Evolutionary conservation across 768 basidiomycete species (phyloP).

Genomic region (Serpula lacrymans): DNA sequence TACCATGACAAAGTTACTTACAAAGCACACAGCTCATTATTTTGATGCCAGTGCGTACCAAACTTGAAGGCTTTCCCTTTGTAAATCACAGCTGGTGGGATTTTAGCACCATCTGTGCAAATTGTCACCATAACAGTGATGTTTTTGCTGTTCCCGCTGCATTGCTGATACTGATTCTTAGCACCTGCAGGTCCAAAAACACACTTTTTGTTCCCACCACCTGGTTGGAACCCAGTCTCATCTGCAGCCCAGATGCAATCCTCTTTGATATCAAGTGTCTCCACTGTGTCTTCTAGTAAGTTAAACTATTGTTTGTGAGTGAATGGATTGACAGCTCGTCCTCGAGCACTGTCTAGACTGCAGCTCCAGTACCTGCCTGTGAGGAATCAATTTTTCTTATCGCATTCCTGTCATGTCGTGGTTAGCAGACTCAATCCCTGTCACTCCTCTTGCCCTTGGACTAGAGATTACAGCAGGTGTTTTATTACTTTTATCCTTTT

Average conservation of each 20-base stretch:
- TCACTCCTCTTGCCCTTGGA: too few relatives aligned
- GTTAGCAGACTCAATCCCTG: too few relatives aligned
- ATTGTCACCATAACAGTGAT: conserved; percentile 21
- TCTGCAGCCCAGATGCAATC: conserved; percentile 16
- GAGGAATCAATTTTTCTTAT: too few relatives aligned
- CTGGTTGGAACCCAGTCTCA: conserved; percentile 13
- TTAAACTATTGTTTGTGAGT: conserved; percentile 5
- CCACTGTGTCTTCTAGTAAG: conserved; percentile 24
- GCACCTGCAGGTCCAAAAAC: conserved; percentile 7
- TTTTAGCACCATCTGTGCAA: conserved; percentile 18
- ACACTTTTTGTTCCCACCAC: not conserved
- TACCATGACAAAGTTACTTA: conserved; percentile 7
- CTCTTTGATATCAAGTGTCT: not conserved
- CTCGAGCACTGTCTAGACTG: conserved; percentile 1
- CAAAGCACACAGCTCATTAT: conserved; percentile 14
- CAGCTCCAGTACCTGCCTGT: not conserved
- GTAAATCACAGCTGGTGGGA: conserved; percentile 14
- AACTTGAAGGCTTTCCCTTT: conserved; percentile 16
- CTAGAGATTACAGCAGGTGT: too few relatives aligned
- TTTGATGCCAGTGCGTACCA: conserved; percentile 18
- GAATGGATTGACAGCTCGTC: conserved; percentile 4
- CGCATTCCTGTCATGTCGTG: too few relatives aligned
- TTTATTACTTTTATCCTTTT: too few relatives aligned
- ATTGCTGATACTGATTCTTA: conserved; percentile 13
- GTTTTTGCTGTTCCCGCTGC: conserved; percentile 17